Evolutionary conservation across 2,329 filamentous ascomycete species (phyloP), one percentile per base, ranked within the genome.

Genomic region (Botryotinia globosa): DNA sequence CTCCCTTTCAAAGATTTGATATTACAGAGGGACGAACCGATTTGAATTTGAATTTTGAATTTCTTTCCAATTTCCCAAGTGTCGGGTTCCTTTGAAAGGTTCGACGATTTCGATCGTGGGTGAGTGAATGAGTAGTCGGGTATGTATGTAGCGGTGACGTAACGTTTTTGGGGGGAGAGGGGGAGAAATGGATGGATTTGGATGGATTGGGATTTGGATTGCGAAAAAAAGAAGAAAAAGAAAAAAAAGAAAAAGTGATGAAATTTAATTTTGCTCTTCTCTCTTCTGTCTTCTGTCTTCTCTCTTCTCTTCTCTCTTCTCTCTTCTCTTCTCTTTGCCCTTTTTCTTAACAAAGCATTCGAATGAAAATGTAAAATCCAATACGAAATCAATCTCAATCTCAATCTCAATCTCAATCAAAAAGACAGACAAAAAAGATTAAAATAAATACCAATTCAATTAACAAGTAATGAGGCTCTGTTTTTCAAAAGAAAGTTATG

Each of bases 91-190:
- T n/a, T n/a, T 39, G 22, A n/a, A 16, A n/a, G 37, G 34, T 39
- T 62, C 22, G 22, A 39, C 8, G 18, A 12, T 18, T 61, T 37
- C 12, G 45, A 22, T 37, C 8, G 37, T 51, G 48, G 10, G 14
- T 51, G 48, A 25, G 48, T 51, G 48, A 51, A 51, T 51, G 48
- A 6, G 29, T 54, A 25, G 25, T n/a, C n/a, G n/a, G n/a, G n/a
- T n/a, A n/a, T n/a, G n/a, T 5, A 54, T 54, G n/a, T 29, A n/a
- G 25, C 59, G 34, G 59, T 62, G 59, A 62, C 59, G 59, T 62
- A 62, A 62, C 59, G 34, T 39, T n/a, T 39, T n/a, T 25, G 1
- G 37, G 22, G 58, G 58, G 34, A 22, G 25, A 48, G 12, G n/a
- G n/a, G n/a, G n/a, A n/a, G 45, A 48, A 48, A 48, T 54, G 51